These are phyloP conservation scores for Cercophora samala DNA, from an alignment of 495 filamentous ascomycete species.

Conservation along the genomic window DNA sequence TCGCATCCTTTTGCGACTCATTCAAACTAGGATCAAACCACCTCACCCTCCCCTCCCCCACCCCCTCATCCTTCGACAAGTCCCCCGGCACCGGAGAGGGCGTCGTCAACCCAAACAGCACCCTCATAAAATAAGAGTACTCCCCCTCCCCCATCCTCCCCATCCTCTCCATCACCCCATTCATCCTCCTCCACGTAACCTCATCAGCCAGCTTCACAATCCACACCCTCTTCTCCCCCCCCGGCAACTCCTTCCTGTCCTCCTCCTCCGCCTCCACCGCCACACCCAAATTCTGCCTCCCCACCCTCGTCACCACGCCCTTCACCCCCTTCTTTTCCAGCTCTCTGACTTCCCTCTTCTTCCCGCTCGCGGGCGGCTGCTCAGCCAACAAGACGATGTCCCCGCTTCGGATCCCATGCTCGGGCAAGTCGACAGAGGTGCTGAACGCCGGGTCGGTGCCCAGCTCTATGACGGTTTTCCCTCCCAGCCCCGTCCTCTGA, in stretches of 20 bases:
- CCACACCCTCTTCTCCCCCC: slow-evolving; percentile 59
- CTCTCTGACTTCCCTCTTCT: slow-evolving; percentile 67
- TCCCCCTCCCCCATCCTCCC: slow-evolving; percentile 66
- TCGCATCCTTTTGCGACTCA: slow-evolving; percentile 85
- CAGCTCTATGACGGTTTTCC: slow-evolving; percentile 81
- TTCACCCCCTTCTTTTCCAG: slow-evolving; percentile 62
- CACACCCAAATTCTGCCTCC: slow-evolving; percentile 63
- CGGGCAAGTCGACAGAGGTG: slow-evolving; percentile 50
- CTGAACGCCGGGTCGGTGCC: slow-evolving; percentile 66
- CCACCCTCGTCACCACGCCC: slow-evolving; percentile 77
- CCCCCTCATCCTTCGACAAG: slow-evolving; percentile 36
- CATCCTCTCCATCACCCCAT: slow-evolving; percentile 78
- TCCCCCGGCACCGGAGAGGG: slow-evolving; percentile 55
- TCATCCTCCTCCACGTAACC: slow-evolving; percentile 87
- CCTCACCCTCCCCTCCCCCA: slow-evolving; percentile 49
- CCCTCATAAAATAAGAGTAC: slow-evolving; percentile 70
- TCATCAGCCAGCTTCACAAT: slow-evolving; percentile 92
- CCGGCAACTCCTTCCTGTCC: slow-evolving; percentile 58
- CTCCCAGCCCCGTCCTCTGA: slow-evolving; percentile 88
- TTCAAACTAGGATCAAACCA: slow-evolving; percentile 83
- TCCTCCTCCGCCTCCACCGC: slow-evolving; percentile 62
- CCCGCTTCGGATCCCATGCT: slow-evolving; percentile 81
- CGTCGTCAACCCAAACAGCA: slow-evolving; percentile 72
- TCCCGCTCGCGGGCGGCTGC: slow-evolving; percentile 65
- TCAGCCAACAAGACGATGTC: slow-evolving; percentile 83